Evolutionary conservation across 805 yeast species (phyloP).

Genomic region (Cyberlindnera veronae): DNA sequence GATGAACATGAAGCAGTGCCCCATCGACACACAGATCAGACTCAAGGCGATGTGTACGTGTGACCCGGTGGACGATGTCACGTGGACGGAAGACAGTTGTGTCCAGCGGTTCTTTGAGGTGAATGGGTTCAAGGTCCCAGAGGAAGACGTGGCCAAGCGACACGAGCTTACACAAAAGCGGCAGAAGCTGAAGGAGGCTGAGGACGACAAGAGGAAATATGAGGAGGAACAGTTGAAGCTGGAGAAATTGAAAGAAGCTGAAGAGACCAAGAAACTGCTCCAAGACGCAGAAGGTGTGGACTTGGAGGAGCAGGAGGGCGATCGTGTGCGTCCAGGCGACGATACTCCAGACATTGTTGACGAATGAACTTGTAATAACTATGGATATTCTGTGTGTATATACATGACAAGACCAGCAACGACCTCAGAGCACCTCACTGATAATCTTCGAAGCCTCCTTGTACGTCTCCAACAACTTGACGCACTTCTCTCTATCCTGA

Average conservation of each 20-base stretch:
- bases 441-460: constrained; percentile 88
- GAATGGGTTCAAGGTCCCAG: constrained; percentile 18
- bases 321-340: constrained; percentile 6
- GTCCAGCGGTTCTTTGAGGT: constrained; percentile 52
- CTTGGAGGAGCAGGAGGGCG: constrained; percentile 14
- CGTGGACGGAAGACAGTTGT: constrained; percentile 61
- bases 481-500: constrained; percentile 89
- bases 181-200: constrained; percentile 11
- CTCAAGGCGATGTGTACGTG: constrained; percentile 66
- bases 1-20: constrained; percentile 56
- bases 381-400: too few relatives aligned
- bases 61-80: constrained; percentile 65
- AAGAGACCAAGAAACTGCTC: constrained; percentile 46
- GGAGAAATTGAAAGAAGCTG: constrained; percentile 10
- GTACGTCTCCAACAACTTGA: constrained; percentile 84
- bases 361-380: not conserved
- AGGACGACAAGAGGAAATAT: constrained; percentile 12
- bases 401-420: too few relatives aligned
- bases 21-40: constrained; percentile 59
- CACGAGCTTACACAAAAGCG: constrained; percentile 1
- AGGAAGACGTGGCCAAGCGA: constrained; percentile 6
- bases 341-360: not conserved
- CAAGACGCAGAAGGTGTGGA: constrained; percentile 38
- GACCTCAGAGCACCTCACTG: constrained; percentile 18
- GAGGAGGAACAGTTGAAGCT: constrained; percentile 14